Evolutionary conservation across 352 stramenopile genomes (phyloP).

Genomic region (Pythium monospermum): DNA sequence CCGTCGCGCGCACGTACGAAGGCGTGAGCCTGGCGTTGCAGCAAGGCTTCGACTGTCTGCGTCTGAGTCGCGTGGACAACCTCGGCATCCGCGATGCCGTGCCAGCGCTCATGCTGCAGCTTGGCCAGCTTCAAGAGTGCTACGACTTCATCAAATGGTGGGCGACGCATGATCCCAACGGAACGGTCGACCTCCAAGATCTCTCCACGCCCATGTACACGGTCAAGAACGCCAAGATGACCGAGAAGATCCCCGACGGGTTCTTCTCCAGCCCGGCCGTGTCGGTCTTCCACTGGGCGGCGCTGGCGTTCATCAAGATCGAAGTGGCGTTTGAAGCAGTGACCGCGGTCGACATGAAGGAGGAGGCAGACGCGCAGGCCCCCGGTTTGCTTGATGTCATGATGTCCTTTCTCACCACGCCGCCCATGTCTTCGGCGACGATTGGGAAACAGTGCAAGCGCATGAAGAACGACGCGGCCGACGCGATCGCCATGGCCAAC

Average conservation of each 20-base stretch:
- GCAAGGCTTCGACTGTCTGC: not conserved
- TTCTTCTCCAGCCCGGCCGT: not conserved
- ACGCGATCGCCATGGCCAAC: not conserved
- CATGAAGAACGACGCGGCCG: not conserved
- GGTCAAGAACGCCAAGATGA: not conserved
- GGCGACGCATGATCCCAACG: not conserved
- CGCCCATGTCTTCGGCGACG: not conserved
- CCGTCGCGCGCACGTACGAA: not conserved
- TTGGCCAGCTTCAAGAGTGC: not conserved
- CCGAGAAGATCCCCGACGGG: not conserved
- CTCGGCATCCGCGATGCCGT: not conserved
- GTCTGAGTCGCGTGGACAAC: not conserved
- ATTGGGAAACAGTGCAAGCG: not conserved
- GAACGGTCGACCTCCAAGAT: not conserved
- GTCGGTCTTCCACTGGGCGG: not conserved
- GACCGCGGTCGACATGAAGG: not conserved
- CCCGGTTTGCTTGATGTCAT: not conserved
- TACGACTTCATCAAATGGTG: not conserved
- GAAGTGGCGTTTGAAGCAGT: constrained; percentile 1
- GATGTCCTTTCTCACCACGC: not conserved
- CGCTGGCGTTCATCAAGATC: not conserved
- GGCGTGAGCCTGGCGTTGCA: not conserved
- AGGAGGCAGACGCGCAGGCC: not conserved
- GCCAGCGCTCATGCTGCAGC: not conserved
- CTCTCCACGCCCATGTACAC: not conserved